Percentiles rank a stretch among this genome's conserved stretches.
Conservation (phyloP, 805 yeast species). For the Cyberlindnera subsufficiens region DNA sequence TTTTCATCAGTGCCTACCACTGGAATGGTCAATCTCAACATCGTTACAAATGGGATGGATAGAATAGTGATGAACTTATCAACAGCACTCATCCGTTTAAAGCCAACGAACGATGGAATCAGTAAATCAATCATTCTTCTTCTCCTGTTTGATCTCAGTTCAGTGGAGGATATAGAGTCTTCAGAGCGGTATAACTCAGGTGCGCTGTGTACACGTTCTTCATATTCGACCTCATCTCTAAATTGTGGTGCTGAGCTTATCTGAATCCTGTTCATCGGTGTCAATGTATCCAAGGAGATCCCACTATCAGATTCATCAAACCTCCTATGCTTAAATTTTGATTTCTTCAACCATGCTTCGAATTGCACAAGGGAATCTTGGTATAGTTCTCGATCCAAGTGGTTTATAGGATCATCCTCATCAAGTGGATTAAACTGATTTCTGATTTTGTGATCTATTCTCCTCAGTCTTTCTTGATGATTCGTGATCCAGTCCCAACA, state of each 20-base stretch:
- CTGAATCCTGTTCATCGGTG: not conserved
- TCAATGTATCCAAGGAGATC: constrained; percentile 11
- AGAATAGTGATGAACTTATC: constrained; percentile 26
- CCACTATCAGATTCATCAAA: constrained; percentile 5
- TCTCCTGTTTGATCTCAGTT: not conserved
- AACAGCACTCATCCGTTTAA: constrained; percentile 18
- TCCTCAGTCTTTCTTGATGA: constrained; percentile 11
- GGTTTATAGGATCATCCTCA: constrained; percentile 9
- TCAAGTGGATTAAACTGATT: constrained; percentile 11
- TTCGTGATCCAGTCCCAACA: constrained; percentile 20
- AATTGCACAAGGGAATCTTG: constrained; percentile 7
- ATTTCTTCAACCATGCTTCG: constrained; percentile 16
- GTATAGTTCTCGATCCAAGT: constrained; percentile 11
- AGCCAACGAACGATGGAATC: constrained; percentile 29
- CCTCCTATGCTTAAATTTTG: constrained; percentile 12
- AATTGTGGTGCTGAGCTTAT: constrained; percentile 19
- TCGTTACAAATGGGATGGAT: constrained; percentile 29
- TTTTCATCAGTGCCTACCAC: constrained; percentile 19
- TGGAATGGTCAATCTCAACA: constrained; percentile 32
- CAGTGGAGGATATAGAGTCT: too few relatives aligned
- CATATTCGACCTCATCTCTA: constrained; percentile 14
- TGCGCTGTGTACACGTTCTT: constrained; percentile 14
- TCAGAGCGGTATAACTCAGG: constrained; percentile 8
- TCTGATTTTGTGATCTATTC: constrained; percentile 20
- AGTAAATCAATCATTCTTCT: not conserved